These are phyloP conservation scores for Boletellus deceptivus DNA, from an alignment of 1,284 basidiomycete species.

Conservation along the genomic window DNA sequence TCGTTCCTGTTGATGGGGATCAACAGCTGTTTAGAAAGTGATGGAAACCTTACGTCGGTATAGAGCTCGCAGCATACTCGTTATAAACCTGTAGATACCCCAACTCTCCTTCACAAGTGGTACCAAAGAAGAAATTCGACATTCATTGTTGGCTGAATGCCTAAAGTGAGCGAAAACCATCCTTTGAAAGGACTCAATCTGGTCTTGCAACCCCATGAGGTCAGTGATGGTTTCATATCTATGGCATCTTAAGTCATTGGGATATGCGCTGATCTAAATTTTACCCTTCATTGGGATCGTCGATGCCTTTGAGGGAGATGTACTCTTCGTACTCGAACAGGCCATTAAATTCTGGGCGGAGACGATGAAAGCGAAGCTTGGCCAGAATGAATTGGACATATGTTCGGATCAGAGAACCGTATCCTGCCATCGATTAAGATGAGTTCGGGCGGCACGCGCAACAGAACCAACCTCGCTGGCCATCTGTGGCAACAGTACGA, in stretches of 20 bases:
- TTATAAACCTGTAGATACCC: conserved; percentile 97
- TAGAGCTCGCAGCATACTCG: conserved; percentile 95
- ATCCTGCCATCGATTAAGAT: conserved; percentile 53
- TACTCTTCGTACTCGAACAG: conserved; percentile 98
- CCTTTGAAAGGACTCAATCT: conserved; percentile 96
- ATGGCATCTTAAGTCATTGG: conserved; percentile 17
- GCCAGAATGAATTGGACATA: conserved; percentile 93
- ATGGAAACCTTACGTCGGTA: conserved; percentile 67
- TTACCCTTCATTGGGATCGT: conserved; percentile 97
- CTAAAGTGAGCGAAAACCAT: conserved; percentile 93
- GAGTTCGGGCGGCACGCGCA: neutral
- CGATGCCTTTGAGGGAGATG: conserved; percentile 91
- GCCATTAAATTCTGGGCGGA: conserved; percentile 94
- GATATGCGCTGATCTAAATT: conserved; percentile 24
- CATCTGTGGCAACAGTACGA: conserved; percentile 80
- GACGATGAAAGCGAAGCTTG: conserved; percentile 92
- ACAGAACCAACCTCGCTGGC: conserved; percentile 60
- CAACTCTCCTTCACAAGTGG: conserved; percentile 96
- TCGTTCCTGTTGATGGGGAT: conserved; percentile 61
- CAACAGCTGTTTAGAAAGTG: conserved; percentile 1
- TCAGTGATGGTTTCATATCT: conserved; percentile 96
- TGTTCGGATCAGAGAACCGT: conserved; percentile 86
- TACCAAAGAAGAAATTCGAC: conserved; percentile 89
- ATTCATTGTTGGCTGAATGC: conserved; percentile 90
- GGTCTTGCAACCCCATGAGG: conserved; percentile 93